Conservation (phyloP, 2,329 filamentous ascomycete genomes). For the Didymella arachidicola region DNA sequence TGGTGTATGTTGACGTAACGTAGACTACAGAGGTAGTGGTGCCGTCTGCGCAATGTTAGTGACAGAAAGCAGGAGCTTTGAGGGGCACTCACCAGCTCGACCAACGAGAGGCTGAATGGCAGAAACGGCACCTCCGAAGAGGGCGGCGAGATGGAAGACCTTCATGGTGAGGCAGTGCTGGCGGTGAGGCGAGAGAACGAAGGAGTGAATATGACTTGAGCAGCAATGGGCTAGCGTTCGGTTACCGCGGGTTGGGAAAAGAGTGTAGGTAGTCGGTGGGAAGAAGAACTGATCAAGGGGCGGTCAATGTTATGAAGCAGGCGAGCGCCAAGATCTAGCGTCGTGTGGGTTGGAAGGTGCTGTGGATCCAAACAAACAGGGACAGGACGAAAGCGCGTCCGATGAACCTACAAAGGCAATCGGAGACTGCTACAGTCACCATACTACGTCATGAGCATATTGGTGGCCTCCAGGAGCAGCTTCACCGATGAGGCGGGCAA, state of each 20-base stretch:
- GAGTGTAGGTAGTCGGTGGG: slow-evolving; percentile 38
- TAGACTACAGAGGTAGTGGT: slow-evolving; percentile 50
- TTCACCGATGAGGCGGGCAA: not conserved
- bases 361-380: slow-evolving; percentile 30
- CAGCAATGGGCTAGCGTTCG: slow-evolving; percentile 28
- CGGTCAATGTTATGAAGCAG: slow-evolving; percentile 22
- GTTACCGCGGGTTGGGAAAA: slow-evolving; percentile 28
- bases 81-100: slow-evolving; percentile 33
- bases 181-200: slow-evolving; percentile 25
- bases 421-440: not conserved
- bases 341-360: slow-evolving; percentile 24
- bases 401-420: not conserved
- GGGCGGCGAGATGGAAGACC: slow-evolving; percentile 31
- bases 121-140: slow-evolving; percentile 36
- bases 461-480: not conserved
- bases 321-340: slow-evolving; percentile 31
- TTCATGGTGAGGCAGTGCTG: slow-evolving; percentile 38
- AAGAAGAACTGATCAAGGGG: slow-evolving; percentile 19
- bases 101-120: slow-evolving; percentile 31
- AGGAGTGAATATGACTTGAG: slow-evolving; percentile 30
- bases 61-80: not conserved
- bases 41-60: slow-evolving; percentile 24
- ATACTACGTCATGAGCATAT: slow-evolving; percentile 11
- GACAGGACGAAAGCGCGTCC: not conserved
- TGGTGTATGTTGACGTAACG: slow-evolving; percentile 50